phyloP scores from a whole-genome alignment of 768 basidiomycete species.

The Saitozyma podzolica region DNA sequence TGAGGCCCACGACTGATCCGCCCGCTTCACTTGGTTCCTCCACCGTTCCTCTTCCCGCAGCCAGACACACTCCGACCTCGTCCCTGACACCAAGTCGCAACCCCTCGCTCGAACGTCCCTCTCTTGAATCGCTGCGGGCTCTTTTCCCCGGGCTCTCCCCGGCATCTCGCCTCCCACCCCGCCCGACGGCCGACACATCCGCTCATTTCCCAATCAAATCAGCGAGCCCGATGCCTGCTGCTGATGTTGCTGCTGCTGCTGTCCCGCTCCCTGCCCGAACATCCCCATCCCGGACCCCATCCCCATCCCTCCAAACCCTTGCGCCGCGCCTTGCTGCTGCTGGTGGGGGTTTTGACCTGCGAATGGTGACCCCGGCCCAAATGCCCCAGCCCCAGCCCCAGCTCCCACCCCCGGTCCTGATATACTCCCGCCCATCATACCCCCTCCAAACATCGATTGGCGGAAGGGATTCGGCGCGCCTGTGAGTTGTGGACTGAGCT shows the following conservation, averaged over 20 bases:
- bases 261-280: constrained; percentile 20
- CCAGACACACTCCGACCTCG: no score
- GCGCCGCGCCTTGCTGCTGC: constrained; percentile 1
- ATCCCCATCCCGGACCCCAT: constrained; percentile 1
- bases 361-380: constrained; percentile 29
- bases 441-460: constrained; percentile 17
- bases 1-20: no score
- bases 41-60: no score
- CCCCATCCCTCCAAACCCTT: neutral
- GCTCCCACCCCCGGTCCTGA: neutral
- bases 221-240: neutral
- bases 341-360: constrained; percentile 20
- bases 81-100: no score
- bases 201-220: neutral
- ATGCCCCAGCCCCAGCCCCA: constrained; percentile 15
- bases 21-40: no score
- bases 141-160: no score
- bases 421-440: neutral
- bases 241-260: constrained; percentile 4
- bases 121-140: no score
- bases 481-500: constrained; percentile 15
- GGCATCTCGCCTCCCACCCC: no score
- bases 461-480: constrained; percentile 25
- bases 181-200: no score
- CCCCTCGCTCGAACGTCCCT: no score